Conservation (phyloP, 2,329 filamentous ascomycete genomes). For the Diaporthe helianthi region DNA sequence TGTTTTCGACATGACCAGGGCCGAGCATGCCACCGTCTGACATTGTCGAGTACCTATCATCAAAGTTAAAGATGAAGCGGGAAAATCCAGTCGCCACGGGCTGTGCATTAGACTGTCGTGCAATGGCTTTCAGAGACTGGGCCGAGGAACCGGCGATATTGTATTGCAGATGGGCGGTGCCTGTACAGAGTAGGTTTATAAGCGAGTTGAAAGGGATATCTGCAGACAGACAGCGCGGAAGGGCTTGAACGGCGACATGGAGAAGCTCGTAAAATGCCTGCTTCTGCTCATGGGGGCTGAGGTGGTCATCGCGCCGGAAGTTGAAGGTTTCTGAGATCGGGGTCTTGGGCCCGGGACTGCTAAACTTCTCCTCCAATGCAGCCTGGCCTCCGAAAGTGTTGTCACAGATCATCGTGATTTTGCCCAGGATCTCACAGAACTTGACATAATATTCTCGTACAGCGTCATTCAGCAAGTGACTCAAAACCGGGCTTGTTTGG, state of each 20-base stretch:
- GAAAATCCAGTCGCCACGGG: slow-evolving; percentile 97
- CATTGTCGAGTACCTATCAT: slow-evolving; percentile 96
- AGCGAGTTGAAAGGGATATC: slow-evolving; percentile 93
- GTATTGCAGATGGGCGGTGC: slow-evolving; percentile 91
- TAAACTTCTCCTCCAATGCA: slow-evolving; percentile 93
- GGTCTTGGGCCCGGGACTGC: slow-evolving; percentile 85
- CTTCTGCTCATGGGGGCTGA: slow-evolving; percentile 78
- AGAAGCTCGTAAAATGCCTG: slow-evolving; percentile 95
- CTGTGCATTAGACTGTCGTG: slow-evolving; percentile 89
- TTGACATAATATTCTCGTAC: slow-evolving; percentile 85
- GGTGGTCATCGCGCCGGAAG: slow-evolving; percentile 84
- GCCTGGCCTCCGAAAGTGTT: slow-evolving; percentile 97
- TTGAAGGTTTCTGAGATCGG: slow-evolving; percentile 94
- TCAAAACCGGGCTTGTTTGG: slow-evolving; percentile 70
- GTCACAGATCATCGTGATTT: slow-evolving; percentile 95
- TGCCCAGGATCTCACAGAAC: slow-evolving; percentile 94
- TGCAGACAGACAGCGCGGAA: slow-evolving; percentile 90
- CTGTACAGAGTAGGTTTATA: slow-evolving; percentile 94
- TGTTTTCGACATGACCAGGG: slow-evolving; percentile 92
- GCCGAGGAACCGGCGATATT: slow-evolving; percentile 93
- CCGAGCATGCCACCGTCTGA: slow-evolving; percentile 97
- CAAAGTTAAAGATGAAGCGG: slow-evolving; percentile 97
- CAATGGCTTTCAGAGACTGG: slow-evolving; percentile 93
- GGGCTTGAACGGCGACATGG: slow-evolving; percentile 92
- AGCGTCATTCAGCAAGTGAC: slow-evolving; percentile 72